Percentiles rank a stretch among this genome's conserved stretches.
Conservation (phyloP, 495 filamentous ascomycete genomes). For the Penicillium egyptiacum region DNA sequence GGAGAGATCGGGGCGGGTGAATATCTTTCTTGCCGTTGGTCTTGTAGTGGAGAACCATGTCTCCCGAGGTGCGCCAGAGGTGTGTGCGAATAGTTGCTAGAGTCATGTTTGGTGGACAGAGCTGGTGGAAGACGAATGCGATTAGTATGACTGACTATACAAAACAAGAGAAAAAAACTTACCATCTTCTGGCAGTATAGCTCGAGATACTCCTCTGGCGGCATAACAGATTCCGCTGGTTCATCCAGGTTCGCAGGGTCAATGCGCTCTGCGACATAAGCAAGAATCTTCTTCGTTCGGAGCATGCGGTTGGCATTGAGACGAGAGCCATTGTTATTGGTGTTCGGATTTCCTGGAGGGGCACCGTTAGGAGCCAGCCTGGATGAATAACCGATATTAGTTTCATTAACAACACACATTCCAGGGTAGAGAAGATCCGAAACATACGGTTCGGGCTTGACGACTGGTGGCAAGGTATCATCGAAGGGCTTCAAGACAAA, state of each 20-base stretch:
- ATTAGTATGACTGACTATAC: background rate
- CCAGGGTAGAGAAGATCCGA: background rate
- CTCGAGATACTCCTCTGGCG: constrained; percentile 90
- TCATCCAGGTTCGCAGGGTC: constrained; percentile 59
- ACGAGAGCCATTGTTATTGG: constrained; percentile 64
- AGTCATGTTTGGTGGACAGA: constrained; percentile 74
- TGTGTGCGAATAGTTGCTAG: constrained; percentile 86
- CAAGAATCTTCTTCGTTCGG: constrained; percentile 89
- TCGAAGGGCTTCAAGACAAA: constrained; percentile 87
- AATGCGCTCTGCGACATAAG: constrained; percentile 88
- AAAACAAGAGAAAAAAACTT: constrained; percentile 32
- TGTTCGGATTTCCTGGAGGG: constrained; percentile 16
- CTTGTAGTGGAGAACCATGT: constrained; percentile 88
- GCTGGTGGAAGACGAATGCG: constrained; percentile 30
- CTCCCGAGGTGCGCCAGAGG: constrained; percentile 87
- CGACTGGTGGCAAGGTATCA: constrained; percentile 69
- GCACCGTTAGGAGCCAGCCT: constrained; percentile 29
- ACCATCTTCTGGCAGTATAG: constrained; percentile 92
- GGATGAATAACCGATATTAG: background rate
- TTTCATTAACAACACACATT: background rate
- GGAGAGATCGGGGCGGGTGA: constrained; percentile 25
- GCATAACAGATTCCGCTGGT: constrained; percentile 59
- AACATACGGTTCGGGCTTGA: constrained; percentile 57
- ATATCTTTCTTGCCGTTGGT: constrained; percentile 73
- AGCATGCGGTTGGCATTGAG: constrained; percentile 98